Conservation (phyloP, 2,329 filamentous ascomycete species). For the Dothidotthia symphoricarpi region DNA sequence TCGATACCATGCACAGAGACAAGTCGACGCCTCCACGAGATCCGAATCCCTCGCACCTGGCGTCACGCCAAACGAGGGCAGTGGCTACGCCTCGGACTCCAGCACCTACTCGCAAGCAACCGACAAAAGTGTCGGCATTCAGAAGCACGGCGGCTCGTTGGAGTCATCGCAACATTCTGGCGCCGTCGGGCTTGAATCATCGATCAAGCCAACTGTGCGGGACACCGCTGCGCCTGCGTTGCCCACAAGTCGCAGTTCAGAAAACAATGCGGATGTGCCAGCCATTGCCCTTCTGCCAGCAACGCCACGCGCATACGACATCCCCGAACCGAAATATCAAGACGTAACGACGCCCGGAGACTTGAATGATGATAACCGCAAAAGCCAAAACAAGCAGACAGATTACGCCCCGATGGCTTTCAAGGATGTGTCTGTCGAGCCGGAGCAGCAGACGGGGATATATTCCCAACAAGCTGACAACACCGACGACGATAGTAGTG, state of each 20-base stretch:
- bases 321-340: slow-evolving; percentile 25
- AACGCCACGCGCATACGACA: slow-evolving; percentile 33
- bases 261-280: slow-evolving; percentile 27
- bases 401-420: too few relatives aligned
- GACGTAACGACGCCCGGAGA: slow-evolving; percentile 27
- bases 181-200: slow-evolving; percentile 29
- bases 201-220: slow-evolving; percentile 17
- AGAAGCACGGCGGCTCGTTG: slow-evolving; percentile 13
- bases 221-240: background rate
- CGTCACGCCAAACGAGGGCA: slow-evolving; percentile 67
- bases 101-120: slow-evolving; percentile 19
- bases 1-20: slow-evolving; percentile 54
- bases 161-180: slow-evolving; percentile 11
- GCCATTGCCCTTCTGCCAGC: slow-evolving; percentile 38
- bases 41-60: slow-evolving; percentile 68
- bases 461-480: slow-evolving; percentile 8
- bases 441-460: too few relatives aligned
- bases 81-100: slow-evolving; percentile 63
- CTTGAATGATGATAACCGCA: slow-evolving; percentile 34
- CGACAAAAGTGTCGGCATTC: slow-evolving; percentile 5
- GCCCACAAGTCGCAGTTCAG: slow-evolving; percentile 1
- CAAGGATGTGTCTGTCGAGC: too few relatives aligned
- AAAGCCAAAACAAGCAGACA: slow-evolving; percentile 1
- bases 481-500: slow-evolving; percentile 48
- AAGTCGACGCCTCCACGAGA: background rate